phyloP scores from a whole-genome alignment of 495 filamentous ascomycete genomes.

The Talaromyces liani region DNA sequence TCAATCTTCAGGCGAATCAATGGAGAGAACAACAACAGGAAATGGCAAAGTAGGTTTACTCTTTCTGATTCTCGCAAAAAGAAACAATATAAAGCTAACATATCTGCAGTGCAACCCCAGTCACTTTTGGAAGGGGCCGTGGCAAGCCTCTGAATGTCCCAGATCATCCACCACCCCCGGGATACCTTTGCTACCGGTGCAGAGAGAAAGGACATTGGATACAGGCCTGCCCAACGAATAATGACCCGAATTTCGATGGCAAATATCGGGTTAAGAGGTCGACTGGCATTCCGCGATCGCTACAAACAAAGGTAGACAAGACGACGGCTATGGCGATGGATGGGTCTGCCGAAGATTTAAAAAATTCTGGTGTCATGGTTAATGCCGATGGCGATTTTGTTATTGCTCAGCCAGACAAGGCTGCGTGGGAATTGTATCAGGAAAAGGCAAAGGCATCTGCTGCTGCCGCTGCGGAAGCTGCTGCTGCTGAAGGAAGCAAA shows the following conservation, averaged over 20 bases:
- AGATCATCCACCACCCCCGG: constrained; percentile 81
- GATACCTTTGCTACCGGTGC: constrained; percentile 97
- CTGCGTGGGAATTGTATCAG: constrained; percentile 93
- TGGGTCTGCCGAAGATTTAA: constrained; percentile 65
- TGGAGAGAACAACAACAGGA: constrained; percentile 86
- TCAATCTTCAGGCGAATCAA: constrained; percentile 74
- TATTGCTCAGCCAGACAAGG: constrained; percentile 87
- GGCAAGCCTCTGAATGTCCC: constrained; percentile 68
- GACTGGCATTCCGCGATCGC: constrained; percentile 89
- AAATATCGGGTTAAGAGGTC: constrained; percentile 87
- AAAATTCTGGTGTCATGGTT: constrained; percentile 87
- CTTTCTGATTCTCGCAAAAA: constrained; percentile 2
- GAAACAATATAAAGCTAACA: constrained; percentile 8
- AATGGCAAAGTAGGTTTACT: constrained; percentile 73
- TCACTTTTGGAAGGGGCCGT: constrained; percentile 48
- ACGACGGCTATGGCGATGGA: constrained; percentile 65
- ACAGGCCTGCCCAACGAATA: constrained; percentile 91
- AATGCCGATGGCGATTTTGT: constrained; percentile 97
- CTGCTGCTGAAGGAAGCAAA: constrained; percentile 64
- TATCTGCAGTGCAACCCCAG: constrained; percentile 51
- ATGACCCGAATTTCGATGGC: constrained; percentile 90
- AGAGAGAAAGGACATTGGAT: constrained; percentile 99
- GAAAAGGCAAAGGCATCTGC: constrained; percentile 80
- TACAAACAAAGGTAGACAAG: constrained; percentile 90
- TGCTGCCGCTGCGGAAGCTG: constrained; percentile 64